These are phyloP conservation scores for Beauveria asiatica DNA, from an alignment of 2,329 filamentous ascomycete species.

Conservation along the genomic window DNA sequence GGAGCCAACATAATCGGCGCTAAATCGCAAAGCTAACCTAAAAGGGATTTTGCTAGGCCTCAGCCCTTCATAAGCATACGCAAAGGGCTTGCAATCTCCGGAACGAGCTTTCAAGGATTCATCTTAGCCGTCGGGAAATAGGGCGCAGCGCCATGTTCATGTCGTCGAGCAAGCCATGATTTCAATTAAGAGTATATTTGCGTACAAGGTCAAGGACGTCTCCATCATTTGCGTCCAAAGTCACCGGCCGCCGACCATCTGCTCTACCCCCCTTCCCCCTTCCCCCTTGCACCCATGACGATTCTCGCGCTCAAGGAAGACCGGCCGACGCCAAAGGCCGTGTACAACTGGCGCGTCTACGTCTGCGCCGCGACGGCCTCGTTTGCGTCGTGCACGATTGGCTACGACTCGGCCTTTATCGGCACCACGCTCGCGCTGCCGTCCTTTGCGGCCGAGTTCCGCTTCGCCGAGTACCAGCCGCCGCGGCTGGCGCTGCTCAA, in stretches of 20 bases:
- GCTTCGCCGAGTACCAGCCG: constrained; percentile 42
- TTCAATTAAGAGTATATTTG: not conserved
- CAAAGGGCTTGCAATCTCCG: not conserved
- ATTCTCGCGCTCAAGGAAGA: constrained; percentile 46
- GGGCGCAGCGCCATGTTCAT: not conserved
- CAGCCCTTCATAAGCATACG: too few species aligned
- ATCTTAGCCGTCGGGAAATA: not conserved
- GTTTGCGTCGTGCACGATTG: constrained; percentile 49
- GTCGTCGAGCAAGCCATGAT: not conserved
- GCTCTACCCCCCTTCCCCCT: not conserved
- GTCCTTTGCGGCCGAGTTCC: constrained; percentile 62
- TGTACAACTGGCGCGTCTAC: constrained; percentile 56
- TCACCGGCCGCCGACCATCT: not conserved
- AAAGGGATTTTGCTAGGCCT: too few species aligned
- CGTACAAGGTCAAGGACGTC: not conserved
- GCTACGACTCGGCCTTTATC: constrained; percentile 67
- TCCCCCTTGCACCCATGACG: constrained; percentile 27
- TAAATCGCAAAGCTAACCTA: too few species aligned
- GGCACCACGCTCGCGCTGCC: constrained; percentile 64
- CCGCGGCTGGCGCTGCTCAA: constrained; percentile 50
- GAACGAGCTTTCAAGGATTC: not conserved
- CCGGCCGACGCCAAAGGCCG: constrained; percentile 45
- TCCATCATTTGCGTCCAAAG: not conserved
- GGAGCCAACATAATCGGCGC: too few species aligned
- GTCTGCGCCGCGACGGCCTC: constrained; percentile 44